These are phyloP conservation scores for Didymella keratinophila DNA, from an alignment of 2,329 filamentous ascomycete species.

Conservation along the genomic window DNA sequence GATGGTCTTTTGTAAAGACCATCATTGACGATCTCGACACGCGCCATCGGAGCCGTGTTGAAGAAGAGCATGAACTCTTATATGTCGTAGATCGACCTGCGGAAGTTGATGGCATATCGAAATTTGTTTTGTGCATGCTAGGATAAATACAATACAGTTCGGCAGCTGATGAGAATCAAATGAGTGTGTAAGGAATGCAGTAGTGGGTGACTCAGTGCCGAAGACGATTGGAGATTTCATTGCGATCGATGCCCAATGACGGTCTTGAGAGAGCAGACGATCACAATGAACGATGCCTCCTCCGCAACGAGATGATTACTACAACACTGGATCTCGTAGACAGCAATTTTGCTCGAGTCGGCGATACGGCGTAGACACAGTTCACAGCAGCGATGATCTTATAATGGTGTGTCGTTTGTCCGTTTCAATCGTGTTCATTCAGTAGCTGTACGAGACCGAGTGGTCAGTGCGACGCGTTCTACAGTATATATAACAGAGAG, in stretches of 20 bases:
- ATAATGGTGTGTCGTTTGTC: not conserved
- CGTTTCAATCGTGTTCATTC: constrained; percentile 13
- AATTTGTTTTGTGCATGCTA: not conserved
- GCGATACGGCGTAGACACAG: not conserved
- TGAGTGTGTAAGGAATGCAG: not conserved
- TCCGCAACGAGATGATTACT: not conserved
- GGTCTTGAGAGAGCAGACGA: not conserved
- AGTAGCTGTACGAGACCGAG: constrained; percentile 28
- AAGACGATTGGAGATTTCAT: not conserved
- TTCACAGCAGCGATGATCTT: not conserved
- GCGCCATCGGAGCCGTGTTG: not conserved
- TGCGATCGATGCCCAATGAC: not conserved
- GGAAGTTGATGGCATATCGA: not conserved
- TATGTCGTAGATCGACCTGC: not conserved
- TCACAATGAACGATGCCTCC: too few species aligned
- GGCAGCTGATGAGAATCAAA: not conserved
- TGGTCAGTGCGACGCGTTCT: constrained; percentile 30
- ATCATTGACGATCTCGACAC: not conserved
- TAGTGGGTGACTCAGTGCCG: not conserved
- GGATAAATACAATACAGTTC: not conserved
- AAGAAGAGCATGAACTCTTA: not conserved
- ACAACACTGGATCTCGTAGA: not conserved
- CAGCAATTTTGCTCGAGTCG: not conserved
- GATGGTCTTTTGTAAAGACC: not conserved
- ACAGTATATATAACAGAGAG: constrained; percentile 22